Evolutionary conservation across 495 filamentous ascomycete genomes (phyloP).

Genomic region (Aspergillus coremiiformis): DNA sequence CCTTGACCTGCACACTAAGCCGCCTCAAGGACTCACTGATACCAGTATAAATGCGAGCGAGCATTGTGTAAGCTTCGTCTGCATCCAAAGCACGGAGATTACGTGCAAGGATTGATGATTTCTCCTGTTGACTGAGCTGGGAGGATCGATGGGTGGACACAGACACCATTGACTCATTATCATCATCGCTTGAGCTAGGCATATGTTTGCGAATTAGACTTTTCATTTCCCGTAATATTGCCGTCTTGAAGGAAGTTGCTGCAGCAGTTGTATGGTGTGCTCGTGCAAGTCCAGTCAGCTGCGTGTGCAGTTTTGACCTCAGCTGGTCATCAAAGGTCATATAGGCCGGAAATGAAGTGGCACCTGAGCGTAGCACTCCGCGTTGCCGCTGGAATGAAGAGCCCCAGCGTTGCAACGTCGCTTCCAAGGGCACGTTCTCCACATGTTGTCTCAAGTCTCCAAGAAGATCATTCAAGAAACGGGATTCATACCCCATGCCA

Average conservation of each 20-base stretch:
- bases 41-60: constrained; percentile 73
- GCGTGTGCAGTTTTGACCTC: constrained; percentile 56
- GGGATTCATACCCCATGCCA: constrained; percentile 76
- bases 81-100: constrained; percentile 81
- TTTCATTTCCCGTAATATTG: constrained; percentile 78
- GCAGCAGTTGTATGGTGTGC: constrained; percentile 72
- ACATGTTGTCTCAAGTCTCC: constrained; percentile 77
- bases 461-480: constrained; percentile 72
- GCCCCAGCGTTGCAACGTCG: constrained; percentile 74
- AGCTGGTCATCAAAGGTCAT: constrained; percentile 60
- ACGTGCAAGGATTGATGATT: constrained; percentile 80
- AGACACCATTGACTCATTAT: constrained; percentile 84
- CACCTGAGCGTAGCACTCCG: constrained; percentile 56
- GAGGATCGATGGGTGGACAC: constrained; percentile 70
- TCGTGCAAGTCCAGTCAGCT: constrained; percentile 69
- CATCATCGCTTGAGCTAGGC: constrained; percentile 87
- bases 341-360: constrained; percentile 66
- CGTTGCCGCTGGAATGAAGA: constrained; percentile 54
- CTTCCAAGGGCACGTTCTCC: constrained; percentile 58
- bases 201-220: constrained; percentile 76
- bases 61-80: constrained; percentile 77
- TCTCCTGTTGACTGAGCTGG: constrained; percentile 73
- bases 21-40: constrained; percentile 82
- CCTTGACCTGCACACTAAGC: constrained; percentile 84
- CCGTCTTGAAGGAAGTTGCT: constrained; percentile 78